Evolutionary conservation across 1,139 yeast genomes (phyloP), one percentile per base, ranked within the genome.

Genomic region (Nadsonia starkeyi-henricii): DNA sequence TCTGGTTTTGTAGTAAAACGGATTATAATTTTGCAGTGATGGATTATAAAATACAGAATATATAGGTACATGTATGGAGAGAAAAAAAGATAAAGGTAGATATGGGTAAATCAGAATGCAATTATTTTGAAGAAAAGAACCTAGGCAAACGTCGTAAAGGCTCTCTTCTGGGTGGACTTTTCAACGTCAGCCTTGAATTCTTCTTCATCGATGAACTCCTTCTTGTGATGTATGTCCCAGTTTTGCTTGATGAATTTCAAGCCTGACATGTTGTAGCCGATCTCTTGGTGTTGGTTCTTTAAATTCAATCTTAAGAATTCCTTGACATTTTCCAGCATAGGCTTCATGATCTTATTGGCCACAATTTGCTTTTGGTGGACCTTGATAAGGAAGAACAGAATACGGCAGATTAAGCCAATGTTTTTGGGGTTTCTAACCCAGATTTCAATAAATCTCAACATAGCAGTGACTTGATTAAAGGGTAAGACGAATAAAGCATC

Each of bases 401-500:
- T 79, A 55, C 82, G 76, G 61, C 93, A 81, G 36, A 89, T 77
- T 45, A 82, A 62, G 2, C 86, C 74, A 49, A 85, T 64, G 56
- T 74, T 75, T 68, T 67, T 62, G 42, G 58, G 58, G 44, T 73
- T 67, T 50, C 68, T 67, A 42, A 94, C 78, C 88, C 96, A 88
- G 41, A 78, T 71, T 55, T 81, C 82, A 53, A 89, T 76, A 58
- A 88, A 84, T 57, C 72, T 73, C 54, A 91, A 72, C 48, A 91
- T 71, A 54, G 77, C 77, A 52, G 81, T 66, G 2, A 89, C 81
- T 63, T 82, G 84, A 15, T 95, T 86, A 59, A 91, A 89, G 37
- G 98, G 96, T 50, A 91, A 70, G 1, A 93, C 94, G 47, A 91
- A 68, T 50, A 91, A 71, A 1, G 97, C 95, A 65, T 91, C 98